Base-by-base conservation (phyloP, 179 eudicot species). In the Heliamphora pulchella region DNA sequence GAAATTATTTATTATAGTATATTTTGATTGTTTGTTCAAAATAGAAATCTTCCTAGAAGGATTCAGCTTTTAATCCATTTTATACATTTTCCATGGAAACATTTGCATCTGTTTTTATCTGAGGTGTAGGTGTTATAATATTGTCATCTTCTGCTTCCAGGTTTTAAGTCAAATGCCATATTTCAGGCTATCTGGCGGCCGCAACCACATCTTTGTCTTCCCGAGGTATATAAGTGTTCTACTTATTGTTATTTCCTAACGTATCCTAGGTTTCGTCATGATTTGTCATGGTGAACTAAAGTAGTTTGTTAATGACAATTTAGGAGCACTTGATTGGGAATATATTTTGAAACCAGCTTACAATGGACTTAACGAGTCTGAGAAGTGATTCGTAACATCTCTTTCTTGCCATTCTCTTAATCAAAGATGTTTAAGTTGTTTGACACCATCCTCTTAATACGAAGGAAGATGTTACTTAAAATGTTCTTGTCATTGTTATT, bases 161-260 rank as follows among this genome's bases (percentile, higher is more conserved):
- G 98, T 94, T 68, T 84, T 94, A 81, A 91, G 93, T 86, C 97
- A 91, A 90, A 94, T 94, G 98, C 96, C 94, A 75, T 87, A 94
- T 86, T 94, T 94, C 86, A 93, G 98, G 82, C 87, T 90, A 82
- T 91, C 98, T 44, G 97, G 94, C 80, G 98, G 98, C 44, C 97
- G 98, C 75, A 81, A 93, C 81, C 98, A 94, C 85, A 84, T 94
- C 46, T 94, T 94, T 82, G 91, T 94, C 69, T 94, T 94, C 82
- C 98, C 98, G 75, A 94, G 98, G 97, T 94, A 88, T 67, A 62
- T 14, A 66, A 15, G 18, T 68, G 41, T 63, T 31, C 31, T 31
- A 31, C 31, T 31, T 31, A 55, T 55, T 3, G 41, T 74, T 41
- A 54, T 31, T 10, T 54, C 63, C 66, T 3, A 41, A 39, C 0